phyloP scores from a whole-genome alignment of 2,329 filamentous ascomycete species.

The Myriosclerotinia duriaeana region DNA sequence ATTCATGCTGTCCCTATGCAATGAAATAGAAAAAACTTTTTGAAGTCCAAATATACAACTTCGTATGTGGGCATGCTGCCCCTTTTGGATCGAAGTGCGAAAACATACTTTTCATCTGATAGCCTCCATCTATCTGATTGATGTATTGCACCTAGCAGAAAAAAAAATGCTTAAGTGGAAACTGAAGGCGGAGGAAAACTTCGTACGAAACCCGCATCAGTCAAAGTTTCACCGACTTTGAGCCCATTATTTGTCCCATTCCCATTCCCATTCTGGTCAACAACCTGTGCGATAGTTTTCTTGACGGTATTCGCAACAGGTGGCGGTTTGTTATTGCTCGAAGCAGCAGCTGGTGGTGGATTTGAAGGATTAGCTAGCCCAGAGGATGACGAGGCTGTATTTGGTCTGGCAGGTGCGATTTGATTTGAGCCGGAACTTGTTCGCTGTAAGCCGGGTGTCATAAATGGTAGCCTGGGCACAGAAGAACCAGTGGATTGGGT shows the following conservation, averaged over 20 bases:
- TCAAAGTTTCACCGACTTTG: slow-evolving; percentile 19
- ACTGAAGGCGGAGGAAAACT: slow-evolving; percentile 16
- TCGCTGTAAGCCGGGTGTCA: slow-evolving; percentile 31
- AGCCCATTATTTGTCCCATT: slow-evolving; percentile 1
- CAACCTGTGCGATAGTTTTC: slow-evolving; percentile 12
- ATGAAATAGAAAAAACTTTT: slow-evolving; percentile 11
- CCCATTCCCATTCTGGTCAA: slow-evolving; percentile 3
- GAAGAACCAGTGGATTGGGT: slow-evolving; percentile 28
- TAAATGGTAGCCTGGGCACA: slow-evolving; percentile 39
- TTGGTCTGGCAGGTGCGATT: slow-evolving; percentile 29
- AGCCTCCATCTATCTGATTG: background rate
- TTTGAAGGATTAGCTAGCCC: background rate
- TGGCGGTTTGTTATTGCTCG: slow-evolving; percentile 5
- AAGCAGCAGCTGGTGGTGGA: slow-evolving; percentile 23
- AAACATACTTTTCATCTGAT: background rate
- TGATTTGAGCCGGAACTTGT: slow-evolving; percentile 33
- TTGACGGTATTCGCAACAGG: slow-evolving; percentile 2
- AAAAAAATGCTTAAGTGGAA: background rate
- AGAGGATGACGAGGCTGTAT: slow-evolving; percentile 33
- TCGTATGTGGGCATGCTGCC: background rate
- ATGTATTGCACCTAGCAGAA: background rate
- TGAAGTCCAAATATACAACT: slow-evolving; percentile 10
- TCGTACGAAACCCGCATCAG: slow-evolving; percentile 16
- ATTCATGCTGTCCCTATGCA: slow-evolving; percentile 4
- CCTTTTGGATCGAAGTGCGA: background rate